A percentile compares a stretch with the other conserved stretches of the same genome.
Evolutionary conservation across 1,284 basidiomycete species (phyloP).

Genomic region (Boletus semigastroideus): DNA sequence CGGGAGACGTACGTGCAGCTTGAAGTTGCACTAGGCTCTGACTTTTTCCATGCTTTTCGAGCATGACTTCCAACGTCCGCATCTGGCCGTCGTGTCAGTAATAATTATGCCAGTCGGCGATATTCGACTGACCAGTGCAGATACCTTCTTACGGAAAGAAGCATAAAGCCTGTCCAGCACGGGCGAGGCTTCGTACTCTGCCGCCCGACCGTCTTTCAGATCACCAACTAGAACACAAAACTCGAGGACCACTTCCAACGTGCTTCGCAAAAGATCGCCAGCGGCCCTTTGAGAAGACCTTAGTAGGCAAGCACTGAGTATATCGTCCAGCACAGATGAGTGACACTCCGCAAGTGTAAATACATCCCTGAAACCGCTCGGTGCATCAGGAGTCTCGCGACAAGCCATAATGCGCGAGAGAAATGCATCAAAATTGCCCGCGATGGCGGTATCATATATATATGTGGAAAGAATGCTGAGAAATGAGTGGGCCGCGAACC

Average conservation of each 20-base stretch:
- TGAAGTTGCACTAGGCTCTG: conserved; percentile 24
- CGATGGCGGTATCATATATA: conserved; percentile 75
- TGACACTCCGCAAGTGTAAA: conserved; percentile 74
- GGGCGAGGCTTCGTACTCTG: conserved; percentile 61
- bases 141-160: conserved; percentile 57
- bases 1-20: conserved; percentile 13
- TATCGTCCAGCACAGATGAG: conserved; percentile 69
- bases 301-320: conserved; percentile 77
- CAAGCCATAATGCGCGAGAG: conserved; percentile 42
- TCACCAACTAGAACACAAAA: conserved; percentile 70
- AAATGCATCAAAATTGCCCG: conserved; percentile 72
- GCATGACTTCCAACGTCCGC: conserved; percentile 19
- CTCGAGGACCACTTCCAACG: conserved; percentile 69
- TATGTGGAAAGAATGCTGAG: conserved; percentile 65
- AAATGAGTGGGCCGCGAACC: conserved; percentile 73
- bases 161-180: conserved; percentile 52
- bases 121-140: conserved; percentile 51
- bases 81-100: conserved; percentile 14
- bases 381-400: conserved; percentile 23
- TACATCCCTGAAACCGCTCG: conserved; percentile 58
- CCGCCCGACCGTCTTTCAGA: conserved; percentile 47
- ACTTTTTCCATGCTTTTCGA: conserved; percentile 40
- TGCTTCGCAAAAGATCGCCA: conserved; percentile 64
- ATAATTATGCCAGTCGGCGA: neutral
- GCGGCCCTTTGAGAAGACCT: conserved; percentile 67